Evolutionary conservation across 768 basidiomycete genomes (phyloP).

Genomic region (Coprinopsis marcescibilis): DNA sequence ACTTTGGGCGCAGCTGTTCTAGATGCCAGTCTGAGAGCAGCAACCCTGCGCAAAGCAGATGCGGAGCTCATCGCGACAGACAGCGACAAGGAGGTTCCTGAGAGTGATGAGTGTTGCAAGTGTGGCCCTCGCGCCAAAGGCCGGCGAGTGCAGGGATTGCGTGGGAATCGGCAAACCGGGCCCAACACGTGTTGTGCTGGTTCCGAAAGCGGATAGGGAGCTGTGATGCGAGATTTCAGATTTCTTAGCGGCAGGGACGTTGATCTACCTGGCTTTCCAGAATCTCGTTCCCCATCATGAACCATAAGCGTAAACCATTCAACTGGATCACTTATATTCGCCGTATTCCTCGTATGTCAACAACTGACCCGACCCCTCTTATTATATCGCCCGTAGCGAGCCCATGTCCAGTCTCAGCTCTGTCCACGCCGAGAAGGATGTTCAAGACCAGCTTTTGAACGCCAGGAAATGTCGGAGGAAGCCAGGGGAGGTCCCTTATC

Average conservation of each 20-base stretch:
- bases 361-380: no score
- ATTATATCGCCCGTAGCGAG: no score
- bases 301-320: slow-evolving; percentile 3
- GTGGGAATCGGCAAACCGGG: neutral
- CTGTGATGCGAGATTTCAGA: neutral
- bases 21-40: slow-evolving; percentile 28
- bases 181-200: neutral
- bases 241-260: neutral
- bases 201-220: neutral
- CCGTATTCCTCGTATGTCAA: no score
- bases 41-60: slow-evolving; percentile 28
- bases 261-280: neutral
- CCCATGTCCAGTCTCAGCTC: no score
- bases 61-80: slow-evolving; percentile 29
- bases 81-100: neutral
- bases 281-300: slow-evolving; percentile 3
- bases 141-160: slow-evolving; percentile 1
- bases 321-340: neutral
- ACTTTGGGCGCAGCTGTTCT: neutral
- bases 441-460: slow-evolving; percentile 39
- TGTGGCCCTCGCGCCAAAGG: neutral
- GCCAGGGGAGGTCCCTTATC: slow-evolving; percentile 49
- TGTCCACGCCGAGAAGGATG: slow-evolving; percentile 33
- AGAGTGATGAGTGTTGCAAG: neutral
- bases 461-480: slow-evolving; percentile 34